Evolutionary conservation across 208 protist species (phyloP).

Genomic region (Naegleria fowleri): DNA sequence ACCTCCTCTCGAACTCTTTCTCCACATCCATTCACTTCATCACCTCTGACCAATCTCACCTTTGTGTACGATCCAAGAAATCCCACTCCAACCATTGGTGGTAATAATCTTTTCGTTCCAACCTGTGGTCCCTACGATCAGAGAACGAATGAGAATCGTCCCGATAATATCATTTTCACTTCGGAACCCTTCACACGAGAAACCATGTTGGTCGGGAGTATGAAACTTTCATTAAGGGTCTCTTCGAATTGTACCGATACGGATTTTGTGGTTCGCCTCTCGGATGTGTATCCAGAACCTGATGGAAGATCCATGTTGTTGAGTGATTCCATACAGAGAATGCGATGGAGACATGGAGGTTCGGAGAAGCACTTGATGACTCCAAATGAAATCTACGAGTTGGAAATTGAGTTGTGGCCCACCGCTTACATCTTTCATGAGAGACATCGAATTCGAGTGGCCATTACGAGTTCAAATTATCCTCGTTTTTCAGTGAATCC

Average conservation of each 20-base stretch:
- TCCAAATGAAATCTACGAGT: background rate
- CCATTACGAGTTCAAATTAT: background rate
- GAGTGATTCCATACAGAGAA: background rate
- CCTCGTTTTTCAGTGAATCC: background rate
- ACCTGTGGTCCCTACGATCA: background rate
- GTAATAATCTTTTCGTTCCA: background rate
- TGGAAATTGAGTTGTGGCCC: background rate
- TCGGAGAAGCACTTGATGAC: background rate
- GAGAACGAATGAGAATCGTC: background rate
- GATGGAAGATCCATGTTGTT: background rate
- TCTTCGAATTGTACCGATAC: background rate
- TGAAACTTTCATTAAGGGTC: background rate
- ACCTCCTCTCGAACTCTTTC: background rate
- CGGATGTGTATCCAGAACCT: background rate
- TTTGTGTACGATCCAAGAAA: background rate
- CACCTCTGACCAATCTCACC: background rate
- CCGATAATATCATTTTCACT: background rate
- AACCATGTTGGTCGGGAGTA: background rate
- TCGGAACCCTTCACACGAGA: background rate
- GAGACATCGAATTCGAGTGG: background rate
- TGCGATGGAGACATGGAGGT: background rate
- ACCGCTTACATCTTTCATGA: background rate
- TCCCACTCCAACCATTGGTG: background rate
- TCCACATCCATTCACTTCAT: background rate
- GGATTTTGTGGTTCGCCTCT: background rate